These are phyloP conservation scores for Huntiella decipiens DNA, from an alignment of 2,329 filamentous ascomycete genomes.

Conservation along the genomic window DNA sequence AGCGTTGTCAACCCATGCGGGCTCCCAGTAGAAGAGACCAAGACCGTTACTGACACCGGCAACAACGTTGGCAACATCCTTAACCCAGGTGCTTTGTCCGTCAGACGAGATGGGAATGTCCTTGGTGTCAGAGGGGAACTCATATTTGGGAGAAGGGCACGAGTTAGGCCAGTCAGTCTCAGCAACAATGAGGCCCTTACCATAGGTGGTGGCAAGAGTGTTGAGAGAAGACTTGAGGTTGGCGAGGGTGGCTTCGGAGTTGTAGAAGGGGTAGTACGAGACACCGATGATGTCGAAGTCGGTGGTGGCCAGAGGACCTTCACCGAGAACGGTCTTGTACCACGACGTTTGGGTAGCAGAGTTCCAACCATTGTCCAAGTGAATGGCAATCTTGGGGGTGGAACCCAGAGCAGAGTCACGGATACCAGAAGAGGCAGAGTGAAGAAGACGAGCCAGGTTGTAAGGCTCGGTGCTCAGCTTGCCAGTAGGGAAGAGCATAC, in stretches of 20 bases:
- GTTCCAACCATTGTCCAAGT: constrained; percentile 59
- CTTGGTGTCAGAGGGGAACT: constrained; percentile 40
- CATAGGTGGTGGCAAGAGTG: constrained; percentile 41
- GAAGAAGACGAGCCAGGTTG: constrained; percentile 45
- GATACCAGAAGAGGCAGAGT: constrained; percentile 44
- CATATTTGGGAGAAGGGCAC: constrained; percentile 37
- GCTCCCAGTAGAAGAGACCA: constrained; percentile 58
- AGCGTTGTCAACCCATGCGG: constrained; percentile 49
- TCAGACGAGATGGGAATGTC: constrained; percentile 41
- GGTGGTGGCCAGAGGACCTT: constrained; percentile 26
- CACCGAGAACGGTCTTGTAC: constrained; percentile 37
- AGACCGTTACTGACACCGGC: constrained; percentile 31
- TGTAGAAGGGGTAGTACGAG: constrained; percentile 57
- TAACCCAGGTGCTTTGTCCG: constrained; percentile 44
- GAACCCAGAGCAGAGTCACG: constrained; percentile 39
- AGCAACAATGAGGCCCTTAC: constrained; percentile 48
- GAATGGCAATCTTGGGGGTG: constrained; percentile 52
- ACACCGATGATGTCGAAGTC: constrained; percentile 58
- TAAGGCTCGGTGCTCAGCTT: constrained; percentile 27
- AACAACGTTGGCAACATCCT: constrained; percentile 38
- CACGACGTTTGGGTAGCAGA: constrained; percentile 47
- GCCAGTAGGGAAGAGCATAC: constrained; percentile 48
- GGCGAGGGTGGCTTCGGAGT: constrained; percentile 35
- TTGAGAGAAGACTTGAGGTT: constrained; percentile 34
- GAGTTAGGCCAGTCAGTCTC: constrained; percentile 52